Evolutionary conservation across 228 moss, liverwort and hornwort genomes (phyloP).

Genomic region (Sphagnum magellanicum): DNA sequence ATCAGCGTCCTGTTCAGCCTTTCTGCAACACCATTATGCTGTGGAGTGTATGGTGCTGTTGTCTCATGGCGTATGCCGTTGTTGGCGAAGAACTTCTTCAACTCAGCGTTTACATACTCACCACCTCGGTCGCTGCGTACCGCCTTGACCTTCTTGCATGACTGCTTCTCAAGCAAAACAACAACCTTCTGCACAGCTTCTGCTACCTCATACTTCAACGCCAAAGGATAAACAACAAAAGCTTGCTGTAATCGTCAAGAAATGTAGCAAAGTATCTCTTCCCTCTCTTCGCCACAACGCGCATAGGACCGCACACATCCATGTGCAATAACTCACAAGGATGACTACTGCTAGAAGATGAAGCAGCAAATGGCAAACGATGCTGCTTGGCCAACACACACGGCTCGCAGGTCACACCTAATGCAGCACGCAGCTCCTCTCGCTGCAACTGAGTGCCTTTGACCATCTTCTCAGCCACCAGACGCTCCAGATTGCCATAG

Average conservation of each 20-base stretch:
- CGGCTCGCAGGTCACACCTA: not conserved
- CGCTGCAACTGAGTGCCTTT: not conserved
- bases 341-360: not conserved
- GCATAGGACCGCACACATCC: not conserved
- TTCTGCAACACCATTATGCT: not conserved
- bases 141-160: not conserved
- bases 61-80: not conserved
- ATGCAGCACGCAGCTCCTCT: not conserved
- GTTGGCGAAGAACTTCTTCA: not conserved
- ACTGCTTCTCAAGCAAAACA: no score
- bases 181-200: not conserved
- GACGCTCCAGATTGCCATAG: not conserved
- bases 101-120: not conserved
- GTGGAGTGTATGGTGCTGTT: not conserved
- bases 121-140: not conserved
- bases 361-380: not conserved
- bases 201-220: not conserved
- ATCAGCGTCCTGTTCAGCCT: not conserved
- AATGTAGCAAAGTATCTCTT: not conserved
- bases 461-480: not conserved
- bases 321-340: not conserved
- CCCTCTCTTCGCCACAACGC: not conserved
- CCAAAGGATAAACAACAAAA: not conserved
- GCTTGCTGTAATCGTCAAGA: not conserved
- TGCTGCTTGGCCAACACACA: constrained; percentile 1